Conservation (phyloP, 1,284 basidiomycete genomes). For the Tilletia setariae region DNA sequence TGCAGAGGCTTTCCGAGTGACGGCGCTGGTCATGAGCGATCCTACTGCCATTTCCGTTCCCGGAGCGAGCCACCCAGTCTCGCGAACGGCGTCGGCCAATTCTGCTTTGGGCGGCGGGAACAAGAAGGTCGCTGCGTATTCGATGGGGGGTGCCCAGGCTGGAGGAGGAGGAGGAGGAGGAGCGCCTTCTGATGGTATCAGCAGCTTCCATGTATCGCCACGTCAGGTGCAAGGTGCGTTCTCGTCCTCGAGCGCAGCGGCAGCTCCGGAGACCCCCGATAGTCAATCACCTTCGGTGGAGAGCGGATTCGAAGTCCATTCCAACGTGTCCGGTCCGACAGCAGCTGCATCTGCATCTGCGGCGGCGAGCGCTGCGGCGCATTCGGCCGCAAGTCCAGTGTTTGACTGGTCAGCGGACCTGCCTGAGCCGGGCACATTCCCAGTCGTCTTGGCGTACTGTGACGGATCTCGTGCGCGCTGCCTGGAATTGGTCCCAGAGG, state of each 20-base stretch:
- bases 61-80: background rate
- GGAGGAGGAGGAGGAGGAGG: background rate
- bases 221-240: background rate
- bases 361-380: background rate
- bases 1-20: slow-evolving; percentile 30
- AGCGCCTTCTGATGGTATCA: background rate
- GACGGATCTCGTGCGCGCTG: slow-evolving; percentile 23
- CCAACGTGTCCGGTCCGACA: background rate
- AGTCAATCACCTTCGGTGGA: background rate
- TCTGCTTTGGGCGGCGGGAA: background rate
- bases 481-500: slow-evolving; percentile 37
- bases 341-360: background rate
- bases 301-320: too few relatives aligned
- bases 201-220: slow-evolving; percentile 2
- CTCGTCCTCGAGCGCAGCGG: background rate
- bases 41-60: slow-evolving; percentile 14
- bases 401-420: slow-evolving; percentile 19
- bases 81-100: background rate
- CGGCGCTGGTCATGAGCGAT: slow-evolving; percentile 31
- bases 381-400: background rate
- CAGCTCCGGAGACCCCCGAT: too few relatives aligned
- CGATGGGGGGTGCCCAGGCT: background rate
- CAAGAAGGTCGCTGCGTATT: background rate
- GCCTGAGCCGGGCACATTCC: slow-evolving; percentile 33
- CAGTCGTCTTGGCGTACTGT: slow-evolving; percentile 38